Evolutionary conservation across 768 basidiomycete genomes (phyloP), one percentile per base, ranked within the genome.

Genomic region (Suillus americanus): DNA sequence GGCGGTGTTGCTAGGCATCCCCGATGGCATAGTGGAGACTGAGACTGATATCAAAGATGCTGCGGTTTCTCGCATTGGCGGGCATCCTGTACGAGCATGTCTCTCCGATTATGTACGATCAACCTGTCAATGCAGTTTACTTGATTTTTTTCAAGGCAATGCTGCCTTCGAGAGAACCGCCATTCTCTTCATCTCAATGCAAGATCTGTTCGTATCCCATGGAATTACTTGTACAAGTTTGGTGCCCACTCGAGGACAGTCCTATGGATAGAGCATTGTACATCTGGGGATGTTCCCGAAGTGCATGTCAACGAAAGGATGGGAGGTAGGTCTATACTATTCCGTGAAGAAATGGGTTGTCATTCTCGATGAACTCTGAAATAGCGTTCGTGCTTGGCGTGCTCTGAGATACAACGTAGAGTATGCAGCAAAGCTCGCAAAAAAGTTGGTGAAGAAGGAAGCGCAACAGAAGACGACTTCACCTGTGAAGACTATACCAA

Each of bases 201-300:
- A 86, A 84, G 73, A 77, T 82, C 60, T 97, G 94, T 78, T 80
- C 82, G 12, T 76, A 80, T 23, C 85, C 89, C 0, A 94, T 90
- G 92, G 88, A 92, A 67, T 83, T 97, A 25, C 83, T 95, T 43
- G 82, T 92, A 13, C 94, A 96, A 72, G 83, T 97, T 70, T 95
- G 92, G 91, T 95, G 92, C 74, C 95, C 95, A 0, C 86, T 95
- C 69, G 90, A 95, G 71, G 81, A 89, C 43, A 95, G 92, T 69
- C 85, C 89, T 6, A 88, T 89, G 83, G 94, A 97, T 71, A 85
- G 95, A 61, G 90, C 88, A 3, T 78, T 95, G 55, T 95, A 95
- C 69, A 82, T 94, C 25, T 96, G 92, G 89, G 93, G 87, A 13
- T 97, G 94, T 70, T 80, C 90, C 2, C 81, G 83, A 41, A 76